Evolutionary conservation across 2,329 filamentous ascomycete species (phyloP), one percentile per base, ranked within the genome.

Genomic region (Didymella pinodella): DNA sequence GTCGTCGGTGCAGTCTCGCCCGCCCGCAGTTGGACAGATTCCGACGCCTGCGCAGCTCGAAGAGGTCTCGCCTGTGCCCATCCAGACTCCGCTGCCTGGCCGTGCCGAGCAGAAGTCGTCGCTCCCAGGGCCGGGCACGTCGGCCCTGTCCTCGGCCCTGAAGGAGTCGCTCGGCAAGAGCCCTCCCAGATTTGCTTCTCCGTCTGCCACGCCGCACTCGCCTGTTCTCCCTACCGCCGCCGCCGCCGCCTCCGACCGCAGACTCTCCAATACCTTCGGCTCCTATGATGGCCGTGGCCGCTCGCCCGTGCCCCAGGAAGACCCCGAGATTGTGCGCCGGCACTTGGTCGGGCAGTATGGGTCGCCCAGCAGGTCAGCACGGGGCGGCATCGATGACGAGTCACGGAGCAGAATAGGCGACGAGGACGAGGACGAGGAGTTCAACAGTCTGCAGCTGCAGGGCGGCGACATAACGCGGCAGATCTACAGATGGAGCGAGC

Each of bases 401-500:
- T 58, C 69, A 48, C 64, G 67, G 12, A 65, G 65, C 50, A 87
- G 61, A 87, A 89, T 54, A 34, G 67, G 64, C 2, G 62, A 64
- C n/a, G 69, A 71, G 2, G 72, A 71, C 10, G 66, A 66, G 6
- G 80, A 81, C 5, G 91, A 95, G 59, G 92, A 96, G 71, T 99
- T 99, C 75, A 97, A 93, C 29, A 98, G 95, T 78, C 79, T 99
- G 75, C 89, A 89, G 73, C 82, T 99, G 46, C 96, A 98, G 75
- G 95, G 95, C 60, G 95, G 95, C 64, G 95, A 99, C 75, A 90
- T 97, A 57, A 97, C 94, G 25, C 85, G 95, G 61, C 92, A 94
- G 54, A 96, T 99, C 69, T 99, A 99, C 82, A 90, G 92, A 68
- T 99, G 96, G 92, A 92, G 93, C 6, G 93, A 98, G 76, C 91